Evolutionary conservation across 148 eudicot genomes (phyloP).

Genomic region (Camellia sinensis): DNA sequence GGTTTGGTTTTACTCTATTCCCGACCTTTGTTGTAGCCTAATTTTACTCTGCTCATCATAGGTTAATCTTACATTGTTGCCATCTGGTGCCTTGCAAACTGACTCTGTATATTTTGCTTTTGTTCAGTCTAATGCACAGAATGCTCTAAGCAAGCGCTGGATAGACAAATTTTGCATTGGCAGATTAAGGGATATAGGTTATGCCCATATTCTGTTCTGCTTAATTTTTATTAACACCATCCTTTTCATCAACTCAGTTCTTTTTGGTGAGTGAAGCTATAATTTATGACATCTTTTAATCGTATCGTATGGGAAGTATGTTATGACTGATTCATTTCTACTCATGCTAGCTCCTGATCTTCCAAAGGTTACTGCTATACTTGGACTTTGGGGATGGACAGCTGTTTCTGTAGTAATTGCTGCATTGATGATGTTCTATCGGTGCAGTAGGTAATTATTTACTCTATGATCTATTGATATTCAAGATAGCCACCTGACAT

Average conservation of each 20-base stretch:
- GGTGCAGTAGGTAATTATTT: conserved; percentile 68
- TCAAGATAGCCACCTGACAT: neutral
- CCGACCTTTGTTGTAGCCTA: neutral
- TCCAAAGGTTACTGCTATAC: conserved; percentile 66
- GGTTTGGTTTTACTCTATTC: neutral
- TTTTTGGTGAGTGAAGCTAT: conserved; percentile 58
- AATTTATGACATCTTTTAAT: neutral
- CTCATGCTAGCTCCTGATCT: conserved; percentile 58
- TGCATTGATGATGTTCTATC: conserved; percentile 66
- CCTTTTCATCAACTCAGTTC: conserved; percentile 76
- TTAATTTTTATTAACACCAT: conserved; percentile 42
- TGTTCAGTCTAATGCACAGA: conserved; percentile 70
- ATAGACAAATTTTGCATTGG: conserved; percentile 40
- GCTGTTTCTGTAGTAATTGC: conserved; percentile 58
- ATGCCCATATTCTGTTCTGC: conserved; percentile 67
- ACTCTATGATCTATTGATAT: conserved; percentile 3
- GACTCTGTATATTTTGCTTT: conserved; percentile 23
- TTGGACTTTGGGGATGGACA: conserved; percentile 92
- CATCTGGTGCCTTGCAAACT: conserved; percentile 8
- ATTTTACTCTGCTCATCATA: neutral
- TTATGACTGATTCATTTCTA: conserved; percentile 20
- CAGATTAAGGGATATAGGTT: conserved; percentile 48
- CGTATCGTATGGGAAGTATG: neutral
- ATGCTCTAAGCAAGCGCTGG: conserved; percentile 48
- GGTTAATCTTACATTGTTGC: neutral